These are phyloP conservation scores for Diaporthe helianthi DNA, from an alignment of 2,329 filamentous ascomycete genomes.

Conservation along the genomic window DNA sequence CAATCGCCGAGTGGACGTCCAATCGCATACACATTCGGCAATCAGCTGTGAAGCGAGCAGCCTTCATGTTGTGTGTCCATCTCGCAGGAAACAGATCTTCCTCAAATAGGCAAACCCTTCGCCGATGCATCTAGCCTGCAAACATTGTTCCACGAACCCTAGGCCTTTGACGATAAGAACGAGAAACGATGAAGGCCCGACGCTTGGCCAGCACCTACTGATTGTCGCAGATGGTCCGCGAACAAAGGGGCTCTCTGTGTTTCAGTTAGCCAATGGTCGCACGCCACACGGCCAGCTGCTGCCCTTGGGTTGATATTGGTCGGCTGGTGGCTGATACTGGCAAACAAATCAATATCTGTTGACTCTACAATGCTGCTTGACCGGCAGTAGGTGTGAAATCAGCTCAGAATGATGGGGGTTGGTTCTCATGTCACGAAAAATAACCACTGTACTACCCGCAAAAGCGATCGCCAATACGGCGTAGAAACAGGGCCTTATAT, in stretches of 20 bases:
- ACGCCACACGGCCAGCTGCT: neutral
- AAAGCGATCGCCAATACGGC: too few species aligned
- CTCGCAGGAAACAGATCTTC: neutral
- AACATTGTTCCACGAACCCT: neutral
- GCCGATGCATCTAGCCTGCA: neutral
- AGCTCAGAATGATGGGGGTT: neutral
- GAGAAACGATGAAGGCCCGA: neutral
- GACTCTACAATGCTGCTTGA: too few species aligned
- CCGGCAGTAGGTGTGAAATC: neutral
- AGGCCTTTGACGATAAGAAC: neutral
- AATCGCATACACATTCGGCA: neutral
- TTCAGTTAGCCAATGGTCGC: neutral
- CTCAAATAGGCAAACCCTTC: neutral
- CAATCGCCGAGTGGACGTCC: neutral
- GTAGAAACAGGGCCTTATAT: too few species aligned
- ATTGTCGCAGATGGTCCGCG: neutral
- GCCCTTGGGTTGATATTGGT: neutral
- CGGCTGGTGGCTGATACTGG: neutral
- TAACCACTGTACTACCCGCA: too few species aligned
- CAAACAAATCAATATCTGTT: neutral
- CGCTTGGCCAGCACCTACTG: neutral
- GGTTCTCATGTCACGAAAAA: too few species aligned
- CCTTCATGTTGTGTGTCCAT: neutral
- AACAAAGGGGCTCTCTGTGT: neutral
- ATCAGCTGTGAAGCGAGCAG: neutral